Evolutionary conservation across 208 protist genomes (phyloP).

Genomic region (Naegleria gruberi): DNA sequence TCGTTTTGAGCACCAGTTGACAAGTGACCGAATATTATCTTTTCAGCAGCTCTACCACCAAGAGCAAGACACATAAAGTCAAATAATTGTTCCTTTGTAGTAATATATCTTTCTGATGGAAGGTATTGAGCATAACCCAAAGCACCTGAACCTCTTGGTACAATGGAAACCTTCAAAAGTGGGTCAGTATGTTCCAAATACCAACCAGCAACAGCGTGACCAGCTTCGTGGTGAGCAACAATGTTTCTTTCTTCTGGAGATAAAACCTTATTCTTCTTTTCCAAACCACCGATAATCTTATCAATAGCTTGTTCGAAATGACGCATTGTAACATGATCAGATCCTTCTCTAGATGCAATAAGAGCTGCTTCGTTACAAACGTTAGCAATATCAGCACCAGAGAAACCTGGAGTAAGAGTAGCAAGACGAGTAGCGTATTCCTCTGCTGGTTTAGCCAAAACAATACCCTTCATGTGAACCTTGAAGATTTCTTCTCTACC

Average conservation of each 20-base stretch:
- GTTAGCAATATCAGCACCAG: slow-evolving; percentile 91
- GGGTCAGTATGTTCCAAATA: slow-evolving; percentile 91
- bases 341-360: slow-evolving; percentile 63
- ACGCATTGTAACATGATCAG: slow-evolving; percentile 52
- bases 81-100: slow-evolving; percentile 76
- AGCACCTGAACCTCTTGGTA: slow-evolving; percentile 81
- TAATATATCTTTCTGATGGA: slow-evolving; percentile 79
- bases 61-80: slow-evolving; percentile 86
- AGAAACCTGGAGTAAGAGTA: slow-evolving; percentile 81
- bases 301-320: slow-evolving; percentile 89
- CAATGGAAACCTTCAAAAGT: slow-evolving; percentile 94
- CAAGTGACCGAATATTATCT: slow-evolving; percentile 79
- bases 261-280: slow-evolving; percentile 75
- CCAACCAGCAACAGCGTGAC: slow-evolving; percentile 91
- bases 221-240: slow-evolving; percentile 97
- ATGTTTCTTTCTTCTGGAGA: slow-evolving; percentile 73
- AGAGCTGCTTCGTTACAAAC: slow-evolving; percentile 88
- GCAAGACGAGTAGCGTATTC: slow-evolving; percentile 47
- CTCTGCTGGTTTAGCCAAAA: slow-evolving; percentile 43
- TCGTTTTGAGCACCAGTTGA: slow-evolving; percentile 89
- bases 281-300: slow-evolving; percentile 85
- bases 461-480: slow-evolving; percentile 20
- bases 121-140: slow-evolving; percentile 95
- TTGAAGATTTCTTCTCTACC: slow-evolving; percentile 15
- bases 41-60: slow-evolving; percentile 79